These are phyloP conservation scores for Tarenaya hassleriana DNA, from an alignment of 345 rosid genomes.

Conservation along the genomic window DNA sequence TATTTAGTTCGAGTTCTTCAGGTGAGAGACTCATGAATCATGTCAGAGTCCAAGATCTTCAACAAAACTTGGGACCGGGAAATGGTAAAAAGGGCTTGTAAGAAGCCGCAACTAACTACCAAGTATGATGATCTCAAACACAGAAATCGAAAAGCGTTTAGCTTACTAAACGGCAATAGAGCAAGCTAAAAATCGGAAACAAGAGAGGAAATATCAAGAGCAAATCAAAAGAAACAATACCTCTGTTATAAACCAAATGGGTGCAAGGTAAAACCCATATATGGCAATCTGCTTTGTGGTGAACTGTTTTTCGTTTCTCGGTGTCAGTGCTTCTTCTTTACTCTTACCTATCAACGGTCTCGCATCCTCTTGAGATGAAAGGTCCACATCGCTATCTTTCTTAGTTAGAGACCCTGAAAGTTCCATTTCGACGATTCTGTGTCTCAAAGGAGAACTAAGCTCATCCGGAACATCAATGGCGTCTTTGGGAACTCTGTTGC, in stretches of 20 bases:
- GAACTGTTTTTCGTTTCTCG: slow-evolving; percentile 48
- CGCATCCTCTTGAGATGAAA: slow-evolving; percentile 55
- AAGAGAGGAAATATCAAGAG: not conserved
- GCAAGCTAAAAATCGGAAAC: too few species aligned
- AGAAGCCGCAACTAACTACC: too few species aligned
- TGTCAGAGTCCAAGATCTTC: too few species aligned
- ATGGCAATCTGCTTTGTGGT: slow-evolving; percentile 64
- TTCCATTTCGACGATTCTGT: slow-evolving; percentile 65
- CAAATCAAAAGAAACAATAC: slow-evolving; percentile 29
- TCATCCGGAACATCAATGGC: slow-evolving; percentile 45
- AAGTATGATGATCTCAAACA: too few species aligned
- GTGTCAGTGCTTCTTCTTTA: slow-evolving; percentile 45
- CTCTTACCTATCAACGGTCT: slow-evolving; percentile 52
- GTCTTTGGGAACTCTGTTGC: slow-evolving; percentile 38
- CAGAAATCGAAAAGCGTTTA: too few species aligned
- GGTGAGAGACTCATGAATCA: too few species aligned
- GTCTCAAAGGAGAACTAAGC: slow-evolving; percentile 49
- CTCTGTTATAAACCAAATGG: slow-evolving; percentile 98
- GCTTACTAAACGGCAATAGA: too few species aligned
- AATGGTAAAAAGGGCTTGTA: too few species aligned
- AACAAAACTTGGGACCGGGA: too few species aligned
- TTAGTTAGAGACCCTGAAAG: slow-evolving; percentile 56
- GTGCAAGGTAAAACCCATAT: slow-evolving; percentile 89
- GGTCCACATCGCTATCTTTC: slow-evolving; percentile 67
- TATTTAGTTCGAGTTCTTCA: too few species aligned